These are phyloP conservation scores for Fonsecaea pugnacius DNA, from an alignment of 2,329 filamentous ascomycete genomes.

Conservation along the genomic window DNA sequence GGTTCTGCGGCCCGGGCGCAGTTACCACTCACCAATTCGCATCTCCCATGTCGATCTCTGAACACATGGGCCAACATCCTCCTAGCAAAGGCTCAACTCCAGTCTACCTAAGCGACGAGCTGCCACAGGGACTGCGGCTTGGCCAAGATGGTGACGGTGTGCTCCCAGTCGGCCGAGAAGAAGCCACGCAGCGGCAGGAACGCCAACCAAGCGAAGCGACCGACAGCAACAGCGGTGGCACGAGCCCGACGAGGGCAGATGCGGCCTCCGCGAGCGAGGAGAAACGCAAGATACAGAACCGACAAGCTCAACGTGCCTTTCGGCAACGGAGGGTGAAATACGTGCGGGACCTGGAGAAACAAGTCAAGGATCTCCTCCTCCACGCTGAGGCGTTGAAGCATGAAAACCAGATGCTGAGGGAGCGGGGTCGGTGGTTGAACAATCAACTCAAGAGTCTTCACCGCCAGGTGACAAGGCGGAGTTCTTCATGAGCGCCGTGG, in stretches of 20 bases:
- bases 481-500: not conserved
- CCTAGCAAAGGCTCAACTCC: not conserved
- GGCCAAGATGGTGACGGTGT: not conserved
- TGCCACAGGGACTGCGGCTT: not conserved
- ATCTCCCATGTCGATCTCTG: not conserved
- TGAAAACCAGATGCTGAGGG: not conserved
- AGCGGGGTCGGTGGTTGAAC: not conserved
- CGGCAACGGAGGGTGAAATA: constrained; percentile 1
- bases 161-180: not conserved
- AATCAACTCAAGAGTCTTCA: not conserved
- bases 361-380: not conserved
- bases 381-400: not conserved
- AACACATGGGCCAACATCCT: not conserved
- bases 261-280: not conserved
- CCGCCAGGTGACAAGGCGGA: not conserved
- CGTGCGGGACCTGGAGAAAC: not conserved
- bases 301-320: not conserved
- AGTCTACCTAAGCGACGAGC: not conserved
- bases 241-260: not conserved
- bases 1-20: not conserved
- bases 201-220: not conserved
- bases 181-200: not conserved
- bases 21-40: not conserved
- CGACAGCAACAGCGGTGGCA: not conserved
- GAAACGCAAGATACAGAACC: constrained; percentile 1